Conservation (phyloP, 177 flowering plant genomes). For the Vitis hybrid region DNA sequence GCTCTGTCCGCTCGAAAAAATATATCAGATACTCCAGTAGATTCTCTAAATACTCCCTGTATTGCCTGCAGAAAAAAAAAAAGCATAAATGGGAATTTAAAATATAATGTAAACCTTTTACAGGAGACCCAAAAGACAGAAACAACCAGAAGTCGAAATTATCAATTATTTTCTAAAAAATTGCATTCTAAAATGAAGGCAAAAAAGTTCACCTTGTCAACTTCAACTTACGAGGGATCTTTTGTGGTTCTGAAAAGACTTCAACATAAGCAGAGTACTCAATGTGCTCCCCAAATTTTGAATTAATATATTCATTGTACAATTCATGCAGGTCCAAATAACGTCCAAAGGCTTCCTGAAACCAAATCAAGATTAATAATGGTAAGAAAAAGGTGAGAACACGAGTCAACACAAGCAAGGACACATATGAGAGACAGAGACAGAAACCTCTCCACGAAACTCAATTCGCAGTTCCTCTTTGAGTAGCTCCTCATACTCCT, state of each 20-base stretch:
- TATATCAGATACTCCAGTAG: slow-evolving; percentile 74
- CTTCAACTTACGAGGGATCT: slow-evolving; percentile 67
- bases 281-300: slow-evolving; percentile 77
- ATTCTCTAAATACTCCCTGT: slow-evolving; percentile 71
- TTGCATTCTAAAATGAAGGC: neutral
- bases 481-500: slow-evolving; percentile 74
- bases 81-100: neutral
- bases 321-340: slow-evolving; percentile 92
- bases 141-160: neutral
- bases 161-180: neutral
- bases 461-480: slow-evolving; percentile 91
- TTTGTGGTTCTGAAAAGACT: slow-evolving; percentile 61
- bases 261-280: slow-evolving; percentile 86
- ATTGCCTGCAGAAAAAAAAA: slow-evolving; percentile 55
- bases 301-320: slow-evolving; percentile 79
- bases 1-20: slow-evolving; percentile 89
- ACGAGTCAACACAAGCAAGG: neutral
- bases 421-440: neutral
- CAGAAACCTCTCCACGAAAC: slow-evolving; percentile 92
- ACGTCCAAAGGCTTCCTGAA: slow-evolving; percentile 86
- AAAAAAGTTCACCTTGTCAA: slow-evolving; percentile 51
- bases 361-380: slow-evolving; percentile 1
- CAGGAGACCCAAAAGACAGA: neutral
- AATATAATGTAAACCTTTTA: neutral
- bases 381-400: neutral